Percentiles rank a stretch among this genome's conserved stretches.
These are phyloP conservation scores for Fusarium miscanthi DNA, from an alignment of 2,329 filamentous ascomycete species.

Conservation along the genomic window DNA sequence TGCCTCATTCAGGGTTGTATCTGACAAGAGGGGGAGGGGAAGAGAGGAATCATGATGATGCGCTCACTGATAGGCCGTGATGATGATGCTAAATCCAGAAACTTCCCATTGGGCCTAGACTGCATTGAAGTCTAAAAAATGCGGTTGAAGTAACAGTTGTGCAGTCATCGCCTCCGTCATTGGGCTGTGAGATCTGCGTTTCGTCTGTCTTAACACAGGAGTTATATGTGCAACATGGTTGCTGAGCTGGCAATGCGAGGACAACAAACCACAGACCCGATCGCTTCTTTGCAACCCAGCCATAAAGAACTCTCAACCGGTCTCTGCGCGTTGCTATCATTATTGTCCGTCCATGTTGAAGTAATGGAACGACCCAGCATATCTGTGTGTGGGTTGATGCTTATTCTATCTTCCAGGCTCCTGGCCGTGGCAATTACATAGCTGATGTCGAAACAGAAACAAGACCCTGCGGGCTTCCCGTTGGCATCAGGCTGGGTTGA, in stretches of 20 bases:
- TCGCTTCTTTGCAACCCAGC: not conserved
- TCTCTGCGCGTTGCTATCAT: not conserved
- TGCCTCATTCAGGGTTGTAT: conserved; percentile 10
- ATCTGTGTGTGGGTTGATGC: conserved; percentile 18
- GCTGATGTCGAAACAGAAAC: conserved; percentile 46
- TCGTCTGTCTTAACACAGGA: conserved; percentile 28
- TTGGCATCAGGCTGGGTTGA: conserved; percentile 13
- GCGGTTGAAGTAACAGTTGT: not conserved
- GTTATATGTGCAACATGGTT: conserved; percentile 31
- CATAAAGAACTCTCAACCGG: not conserved
- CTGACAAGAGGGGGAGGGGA: conserved; percentile 5
- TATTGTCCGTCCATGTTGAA: conserved; percentile 12
- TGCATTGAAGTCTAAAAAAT: not conserved
- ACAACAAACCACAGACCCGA: conserved; percentile 3
- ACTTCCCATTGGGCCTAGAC: not conserved
- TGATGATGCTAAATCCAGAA: conserved; percentile 3
- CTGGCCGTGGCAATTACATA: conserved; percentile 17
- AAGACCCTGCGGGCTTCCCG: conserved; percentile 34
- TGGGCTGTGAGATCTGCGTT: conserved; percentile 11
- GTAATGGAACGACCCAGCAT: conserved; percentile 18
- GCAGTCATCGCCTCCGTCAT: conserved; percentile 19
- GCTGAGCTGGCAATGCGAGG: conserved; percentile 37
- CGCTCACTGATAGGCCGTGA: conserved; percentile 3
- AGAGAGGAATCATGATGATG: conserved; percentile 16
- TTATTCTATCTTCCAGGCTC: conserved; percentile 24